Base-by-base conservation (phyloP, 257 asterid species). In the Lycium ferocissimum region DNA sequence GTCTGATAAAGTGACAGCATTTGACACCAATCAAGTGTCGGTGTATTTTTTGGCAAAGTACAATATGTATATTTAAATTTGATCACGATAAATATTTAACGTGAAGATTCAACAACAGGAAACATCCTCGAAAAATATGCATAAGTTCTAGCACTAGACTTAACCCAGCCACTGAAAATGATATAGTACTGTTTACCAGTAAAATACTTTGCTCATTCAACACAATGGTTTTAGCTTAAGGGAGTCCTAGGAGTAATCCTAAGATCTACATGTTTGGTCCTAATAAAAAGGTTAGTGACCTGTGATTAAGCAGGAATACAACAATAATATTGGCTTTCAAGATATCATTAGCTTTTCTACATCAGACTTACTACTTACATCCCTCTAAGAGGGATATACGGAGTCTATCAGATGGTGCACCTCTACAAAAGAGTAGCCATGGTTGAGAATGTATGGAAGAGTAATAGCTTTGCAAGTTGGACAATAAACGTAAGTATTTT, bases 71-170 rank as follows among this genome's bases (percentile, higher is more conserved):
- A 18, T 71, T 71, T 20, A 71, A 40, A 70, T 40, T 40, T 70
- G 35, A 70, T 63, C 43, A 26, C 35, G 15, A 71, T 18, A 71
- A 18, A 71, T 43, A 40, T 71, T 71, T 71, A 12, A 43, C 18
- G 57, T 18, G 79, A 43, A 18, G 79, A 71, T 43, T 71, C 79
- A 40, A 71, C 79, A 71, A 40, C 35, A 71, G 37, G 56, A 1
- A 18, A 71, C 79, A 43, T 71, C 79, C 79, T 70, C 33, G 8
- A 43, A 71, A 26, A 40, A 71, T 71, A 71, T 57, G 62, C 62
- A 40, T 2, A 22, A 43, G 79, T 71, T 26, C 56, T 40, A 18
- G 79, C 35, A 17, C 35, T 45, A 40, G 79, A 71, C 56, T 71
- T 17, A 40, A 40, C 56, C 35, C 33, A 40, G 17, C 79, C 56